phyloP scores from a whole-genome alignment of 179 eudicot genomes.

The Dionaea muscipula region DNA sequence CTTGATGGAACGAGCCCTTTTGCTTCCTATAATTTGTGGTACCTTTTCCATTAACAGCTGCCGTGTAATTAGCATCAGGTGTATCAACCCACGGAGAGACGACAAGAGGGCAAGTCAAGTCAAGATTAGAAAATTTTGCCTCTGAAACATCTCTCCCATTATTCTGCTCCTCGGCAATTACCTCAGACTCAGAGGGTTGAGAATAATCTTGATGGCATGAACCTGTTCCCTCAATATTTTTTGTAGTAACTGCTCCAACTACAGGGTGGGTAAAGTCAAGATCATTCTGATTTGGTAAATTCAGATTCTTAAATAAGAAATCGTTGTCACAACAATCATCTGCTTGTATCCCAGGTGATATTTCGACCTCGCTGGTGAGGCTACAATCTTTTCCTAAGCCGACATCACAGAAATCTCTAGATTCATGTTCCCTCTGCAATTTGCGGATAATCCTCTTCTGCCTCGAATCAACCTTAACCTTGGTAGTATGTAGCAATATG shows the following conservation, averaged over 20 bases:
- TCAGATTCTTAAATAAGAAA: not conserved
- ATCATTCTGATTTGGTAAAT: constrained; percentile 6
- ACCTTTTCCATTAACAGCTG: constrained; percentile 9
- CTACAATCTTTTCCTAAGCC: not conserved
- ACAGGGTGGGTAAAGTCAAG: constrained; percentile 3
- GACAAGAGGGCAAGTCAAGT: too few relatives aligned
- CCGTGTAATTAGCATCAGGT: not conserved
- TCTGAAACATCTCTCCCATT: too few relatives aligned
- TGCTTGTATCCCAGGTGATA: not conserved
- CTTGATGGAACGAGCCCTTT: constrained; percentile 5
- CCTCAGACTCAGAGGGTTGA: too few relatives aligned
- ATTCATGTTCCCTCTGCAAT: constrained; percentile 19
- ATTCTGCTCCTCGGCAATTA: too few relatives aligned
- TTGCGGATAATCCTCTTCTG: constrained; percentile 15
- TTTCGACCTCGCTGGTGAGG: not conserved
- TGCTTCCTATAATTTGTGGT: not conserved
- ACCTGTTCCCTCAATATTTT: too few relatives aligned
- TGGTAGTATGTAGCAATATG: constrained; percentile 39
- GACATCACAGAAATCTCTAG: constrained; percentile 15
- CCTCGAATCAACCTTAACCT: constrained; percentile 17
- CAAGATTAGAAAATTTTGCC: too few relatives aligned
- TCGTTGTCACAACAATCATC: not conserved
- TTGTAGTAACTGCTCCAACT: constrained; percentile 2
- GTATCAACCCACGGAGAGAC: too few relatives aligned
- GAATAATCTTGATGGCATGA: too few relatives aligned